A percentile compares a stretch with the other conserved stretches of the same genome.
These are phyloP conservation scores for Coniochaeta sp. DNA, from an alignment of 2,329 filamentous ascomycete genomes.

Conservation along the genomic window DNA sequence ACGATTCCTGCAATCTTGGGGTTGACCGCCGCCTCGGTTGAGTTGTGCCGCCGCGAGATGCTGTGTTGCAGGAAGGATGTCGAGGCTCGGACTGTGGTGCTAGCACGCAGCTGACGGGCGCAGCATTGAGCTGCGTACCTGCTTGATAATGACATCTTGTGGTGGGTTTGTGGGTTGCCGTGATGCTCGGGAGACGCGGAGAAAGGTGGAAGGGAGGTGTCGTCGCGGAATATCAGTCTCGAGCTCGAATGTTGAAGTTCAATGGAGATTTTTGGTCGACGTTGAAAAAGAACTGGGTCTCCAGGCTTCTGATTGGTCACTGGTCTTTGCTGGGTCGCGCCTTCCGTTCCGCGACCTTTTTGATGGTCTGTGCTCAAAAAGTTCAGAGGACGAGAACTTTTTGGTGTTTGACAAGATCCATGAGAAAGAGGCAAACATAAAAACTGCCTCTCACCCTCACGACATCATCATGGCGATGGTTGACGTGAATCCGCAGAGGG, in stretches of 20 bases:
- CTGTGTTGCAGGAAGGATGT: conserved; percentile 37
- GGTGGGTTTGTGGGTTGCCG: conserved; percentile 9
- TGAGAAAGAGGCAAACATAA: conserved; percentile 4
- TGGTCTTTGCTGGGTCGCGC: neutral
- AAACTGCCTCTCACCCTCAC: conserved; percentile 10
- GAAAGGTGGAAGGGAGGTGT: neutral
- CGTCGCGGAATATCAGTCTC: neutral
- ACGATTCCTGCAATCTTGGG: conserved; percentile 94
- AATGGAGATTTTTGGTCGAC: conserved; percentile 6
- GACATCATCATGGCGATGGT: conserved; percentile 44
- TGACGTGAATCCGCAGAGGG: conserved; percentile 46
- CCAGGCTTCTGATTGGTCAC: neutral
- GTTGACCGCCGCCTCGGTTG: conserved; percentile 68
- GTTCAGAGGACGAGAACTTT: neutral
- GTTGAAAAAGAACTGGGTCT: conserved; percentile 1
- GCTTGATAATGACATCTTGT: conserved; percentile 53
- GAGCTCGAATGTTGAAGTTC: conserved; percentile 3
- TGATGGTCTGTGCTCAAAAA: conserved; percentile 3
- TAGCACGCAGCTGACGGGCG: conserved; percentile 51
- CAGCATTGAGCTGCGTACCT: conserved; percentile 58
- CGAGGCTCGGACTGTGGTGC: conserved; percentile 36
- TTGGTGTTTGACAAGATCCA: conserved; percentile 8
- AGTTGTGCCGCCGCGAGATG: conserved; percentile 73
- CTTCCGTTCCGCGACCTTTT: neutral
- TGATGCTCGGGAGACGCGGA: neutral